Percentiles rank a stretch among this genome's conserved stretches.
Evolutionary conservation across 177 flowering plant genomes (phyloP).

Genomic region (Vitis hybrid): DNA sequence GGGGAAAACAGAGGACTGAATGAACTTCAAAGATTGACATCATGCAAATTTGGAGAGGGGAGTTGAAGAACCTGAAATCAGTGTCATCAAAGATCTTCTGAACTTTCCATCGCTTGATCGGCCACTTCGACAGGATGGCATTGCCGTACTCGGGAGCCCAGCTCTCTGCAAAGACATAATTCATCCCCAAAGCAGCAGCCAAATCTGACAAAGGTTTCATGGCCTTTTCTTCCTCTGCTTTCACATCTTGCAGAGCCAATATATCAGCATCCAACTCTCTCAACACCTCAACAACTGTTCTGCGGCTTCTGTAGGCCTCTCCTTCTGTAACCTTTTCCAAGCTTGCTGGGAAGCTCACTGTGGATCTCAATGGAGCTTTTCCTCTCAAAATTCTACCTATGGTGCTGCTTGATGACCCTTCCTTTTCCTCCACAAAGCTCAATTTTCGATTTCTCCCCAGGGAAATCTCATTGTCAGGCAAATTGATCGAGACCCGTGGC

Average conservation of each 20-base stretch:
- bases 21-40: background rate
- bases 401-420: slow-evolving; percentile 4
- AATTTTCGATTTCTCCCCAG: slow-evolving; percentile 36
- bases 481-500: slow-evolving; percentile 58
- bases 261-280: slow-evolving; percentile 64
- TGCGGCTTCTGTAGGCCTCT: slow-evolving; percentile 13
- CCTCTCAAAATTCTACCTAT: slow-evolving; percentile 23
- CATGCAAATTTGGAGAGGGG: background rate
- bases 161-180: slow-evolving; percentile 64
- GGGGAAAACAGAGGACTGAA: slow-evolving; percentile 4
- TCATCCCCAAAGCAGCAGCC: slow-evolving; percentile 65
- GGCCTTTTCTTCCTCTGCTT: slow-evolving; percentile 65
- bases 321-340: background rate
- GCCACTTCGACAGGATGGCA: slow-evolving; percentile 63
- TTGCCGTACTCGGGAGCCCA: slow-evolving; percentile 83
- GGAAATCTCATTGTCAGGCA: slow-evolving; percentile 70
- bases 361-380: slow-evolving; percentile 30
- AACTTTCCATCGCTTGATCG: slow-evolving; percentile 52
- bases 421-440: slow-evolving; percentile 26
- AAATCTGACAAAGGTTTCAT: slow-evolving; percentile 68
- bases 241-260: slow-evolving; percentile 66
- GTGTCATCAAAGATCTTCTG: slow-evolving; percentile 61
- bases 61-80: slow-evolving; percentile 56
- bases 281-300: slow-evolving; percentile 51
- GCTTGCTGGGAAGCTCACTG: slow-evolving; percentile 17